phyloP scores from a whole-genome alignment of 1,284 basidiomycete genomes.

The Pseudozyma sp. region DNA sequence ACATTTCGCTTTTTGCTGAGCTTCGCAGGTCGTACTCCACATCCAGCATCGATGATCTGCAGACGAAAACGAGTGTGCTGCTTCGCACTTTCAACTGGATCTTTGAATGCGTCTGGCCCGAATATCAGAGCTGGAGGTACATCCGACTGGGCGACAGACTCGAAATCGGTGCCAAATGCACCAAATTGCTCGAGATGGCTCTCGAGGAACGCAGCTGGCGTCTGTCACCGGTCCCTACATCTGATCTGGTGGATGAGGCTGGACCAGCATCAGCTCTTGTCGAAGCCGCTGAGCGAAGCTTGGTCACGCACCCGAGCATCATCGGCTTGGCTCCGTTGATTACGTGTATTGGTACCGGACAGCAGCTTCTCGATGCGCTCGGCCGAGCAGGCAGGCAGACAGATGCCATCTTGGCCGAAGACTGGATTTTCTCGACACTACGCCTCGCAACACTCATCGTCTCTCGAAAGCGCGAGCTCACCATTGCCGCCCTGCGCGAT shows the following conservation, averaged over 20 bases:
- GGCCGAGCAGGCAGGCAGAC: conserved; percentile 76
- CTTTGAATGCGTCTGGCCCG: conserved; percentile 85
- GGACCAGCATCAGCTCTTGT: conserved; percentile 26
- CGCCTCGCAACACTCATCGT: conserved; percentile 71
- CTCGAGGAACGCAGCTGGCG: conserved; percentile 72
- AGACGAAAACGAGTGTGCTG: conserved; percentile 84
- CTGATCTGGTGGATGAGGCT: conserved; percentile 63
- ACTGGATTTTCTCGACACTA: conserved; percentile 77
- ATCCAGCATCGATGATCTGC: conserved; percentile 73
- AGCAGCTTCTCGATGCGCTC: conserved; percentile 75
- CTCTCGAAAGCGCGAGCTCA: conserved; percentile 36
- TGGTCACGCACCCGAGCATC: conserved; percentile 78
- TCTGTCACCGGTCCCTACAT: conserved; percentile 9
- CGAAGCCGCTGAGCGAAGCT: conserved; percentile 76
- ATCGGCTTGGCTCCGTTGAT: conserved; percentile 82
- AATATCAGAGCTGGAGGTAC: conserved; percentile 85
- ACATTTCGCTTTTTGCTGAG: conserved; percentile 80
- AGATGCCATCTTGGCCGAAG: conserved; percentile 78
- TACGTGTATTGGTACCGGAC: conserved; percentile 76
- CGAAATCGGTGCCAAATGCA: conserved; percentile 79
- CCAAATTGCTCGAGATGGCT: conserved; percentile 77
- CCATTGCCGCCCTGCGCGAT: conserved; percentile 37
- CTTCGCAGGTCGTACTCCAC: conserved; percentile 75
- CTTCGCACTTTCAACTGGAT: conserved; percentile 80
- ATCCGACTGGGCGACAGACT: conserved; percentile 80